A percentile compares a stretch with the other conserved stretches of the same genome.
Evolutionary conservation across 805 yeast genomes (phyloP).

Genomic region (Metschnikowia lunata): DNA sequence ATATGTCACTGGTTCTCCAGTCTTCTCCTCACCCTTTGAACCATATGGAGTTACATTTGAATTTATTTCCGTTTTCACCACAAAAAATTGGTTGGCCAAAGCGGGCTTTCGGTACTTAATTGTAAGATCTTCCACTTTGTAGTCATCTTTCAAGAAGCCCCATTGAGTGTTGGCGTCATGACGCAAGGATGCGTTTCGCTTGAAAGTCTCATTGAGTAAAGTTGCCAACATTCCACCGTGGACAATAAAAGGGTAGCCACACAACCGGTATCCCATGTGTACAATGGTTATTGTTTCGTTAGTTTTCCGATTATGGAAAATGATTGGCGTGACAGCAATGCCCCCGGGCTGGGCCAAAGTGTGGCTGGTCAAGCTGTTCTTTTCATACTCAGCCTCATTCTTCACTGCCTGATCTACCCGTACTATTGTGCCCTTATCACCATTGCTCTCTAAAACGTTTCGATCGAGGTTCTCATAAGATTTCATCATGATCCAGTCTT

Average conservation of each 20-base stretch:
- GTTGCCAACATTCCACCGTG: constrained; percentile 91
- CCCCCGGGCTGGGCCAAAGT: constrained; percentile 74
- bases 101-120: constrained; percentile 68
- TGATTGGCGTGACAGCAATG: constrained; percentile 65
- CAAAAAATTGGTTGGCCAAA: constrained; percentile 69
- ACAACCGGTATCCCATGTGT: constrained; percentile 71
- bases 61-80: constrained; percentile 46
- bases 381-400: constrained; percentile 9
- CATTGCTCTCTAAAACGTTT: constrained; percentile 26
- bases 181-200: constrained; percentile 47
- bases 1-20: constrained; percentile 23
- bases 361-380: constrained; percentile 27
- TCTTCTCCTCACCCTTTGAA: background rate
- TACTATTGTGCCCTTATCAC: background rate
- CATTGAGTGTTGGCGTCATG: constrained; percentile 23
- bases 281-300: constrained; percentile 62
- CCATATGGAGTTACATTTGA: constrained; percentile 23
- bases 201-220: constrained; percentile 70
- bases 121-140: constrained; percentile 41
- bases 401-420: constrained; percentile 6
- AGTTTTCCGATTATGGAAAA: constrained; percentile 54
- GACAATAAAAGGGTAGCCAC: constrained; percentile 83
- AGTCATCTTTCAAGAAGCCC: constrained; percentile 31
- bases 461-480: constrained; percentile 43
- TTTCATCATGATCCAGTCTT: constrained; percentile 41